Conservation (phyloP, 768 basidiomycete species). For the Phanerochaete sordida region DNA sequence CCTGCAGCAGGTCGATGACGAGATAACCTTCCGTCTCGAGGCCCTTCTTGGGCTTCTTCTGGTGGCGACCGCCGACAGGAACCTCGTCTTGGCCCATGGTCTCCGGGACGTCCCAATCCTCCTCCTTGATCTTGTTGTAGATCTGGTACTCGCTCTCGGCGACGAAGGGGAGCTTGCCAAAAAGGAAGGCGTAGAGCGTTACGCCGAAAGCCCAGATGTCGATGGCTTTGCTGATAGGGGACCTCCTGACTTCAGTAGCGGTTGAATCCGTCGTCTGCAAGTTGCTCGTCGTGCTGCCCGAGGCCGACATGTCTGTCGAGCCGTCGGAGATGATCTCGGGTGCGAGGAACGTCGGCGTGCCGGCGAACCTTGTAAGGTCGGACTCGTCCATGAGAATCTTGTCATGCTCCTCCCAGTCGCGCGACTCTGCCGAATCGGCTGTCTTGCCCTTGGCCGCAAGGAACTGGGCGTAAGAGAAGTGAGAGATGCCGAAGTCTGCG, state of each 20-base stretch:
- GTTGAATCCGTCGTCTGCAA: slow-evolving; percentile 30
- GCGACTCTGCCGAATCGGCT: slow-evolving; percentile 17
- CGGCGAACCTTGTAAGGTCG: slow-evolving; percentile 86
- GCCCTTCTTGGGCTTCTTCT: slow-evolving; percentile 23
- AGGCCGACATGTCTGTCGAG: slow-evolving; percentile 13
- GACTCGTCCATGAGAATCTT: slow-evolving; percentile 77
- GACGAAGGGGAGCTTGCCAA: slow-evolving; percentile 80
- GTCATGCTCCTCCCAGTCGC: slow-evolving; percentile 34
- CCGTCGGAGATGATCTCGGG: slow-evolving; percentile 87
- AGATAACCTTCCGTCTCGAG: slow-evolving; percentile 51
- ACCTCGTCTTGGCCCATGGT: slow-evolving; percentile 71
- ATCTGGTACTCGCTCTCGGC: slow-evolving; percentile 66
- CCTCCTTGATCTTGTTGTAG: slow-evolving; percentile 75
- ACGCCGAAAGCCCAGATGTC: slow-evolving; percentile 98
- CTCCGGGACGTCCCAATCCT: slow-evolving; percentile 65
- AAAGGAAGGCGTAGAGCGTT: slow-evolving; percentile 91
- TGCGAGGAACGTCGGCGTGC: slow-evolving; percentile 94
- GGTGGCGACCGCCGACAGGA: slow-evolving; percentile 59
- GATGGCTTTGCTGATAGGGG: slow-evolving; percentile 84
- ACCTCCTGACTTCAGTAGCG: slow-evolving; percentile 31
- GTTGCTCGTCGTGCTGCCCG: slow-evolving; percentile 30
- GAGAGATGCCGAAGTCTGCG: slow-evolving; percentile 96
- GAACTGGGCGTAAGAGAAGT: slow-evolving; percentile 88
- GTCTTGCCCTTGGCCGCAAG: slow-evolving; percentile 59
- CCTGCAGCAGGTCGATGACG: slow-evolving; percentile 69